These are phyloP conservation scores for Eragrostis nindensis DNA, from an alignment of 176 grass and related monocot genomes.

Conservation along the genomic window DNA sequence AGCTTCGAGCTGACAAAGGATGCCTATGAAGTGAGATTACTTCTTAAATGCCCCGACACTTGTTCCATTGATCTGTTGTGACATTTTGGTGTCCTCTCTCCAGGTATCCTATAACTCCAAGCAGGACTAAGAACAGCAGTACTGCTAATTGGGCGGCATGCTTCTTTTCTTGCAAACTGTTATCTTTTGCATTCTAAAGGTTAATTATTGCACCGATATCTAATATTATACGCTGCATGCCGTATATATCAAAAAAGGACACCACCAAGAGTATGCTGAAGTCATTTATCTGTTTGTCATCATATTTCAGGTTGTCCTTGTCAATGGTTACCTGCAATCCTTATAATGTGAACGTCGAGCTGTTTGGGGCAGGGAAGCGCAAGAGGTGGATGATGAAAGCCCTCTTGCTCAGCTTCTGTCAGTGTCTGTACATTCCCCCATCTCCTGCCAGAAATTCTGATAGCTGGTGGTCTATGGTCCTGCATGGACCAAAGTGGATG, in stretches of 20 bases:
- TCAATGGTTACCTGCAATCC: constrained; percentile 50
- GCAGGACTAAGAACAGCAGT: constrained; percentile 71
- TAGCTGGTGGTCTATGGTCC: constrained; percentile 50
- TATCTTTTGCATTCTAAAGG: constrained; percentile 68
- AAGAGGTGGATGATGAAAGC: constrained; percentile 44
- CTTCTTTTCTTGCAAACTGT: constrained; percentile 77
- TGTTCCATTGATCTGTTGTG: constrained; percentile 18
- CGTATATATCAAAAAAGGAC: neutral
- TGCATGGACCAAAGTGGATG: constrained; percentile 51
- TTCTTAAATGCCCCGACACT: neutral
- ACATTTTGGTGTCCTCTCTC: neutral
- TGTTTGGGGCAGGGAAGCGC: constrained; percentile 49
- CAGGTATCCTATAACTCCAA: constrained; percentile 67
- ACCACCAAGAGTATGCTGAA: neutral
- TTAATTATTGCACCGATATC: constrained; percentile 18
- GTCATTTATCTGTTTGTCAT: constrained; percentile 14
- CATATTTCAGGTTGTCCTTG: constrained; percentile 49
- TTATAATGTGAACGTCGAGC: constrained; percentile 51
- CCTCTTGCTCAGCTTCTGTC: constrained; percentile 51
- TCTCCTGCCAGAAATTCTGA: constrained; percentile 58
- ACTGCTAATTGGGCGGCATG: constrained; percentile 63
- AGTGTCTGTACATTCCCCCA: constrained; percentile 63
- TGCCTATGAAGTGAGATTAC: constrained; percentile 46
- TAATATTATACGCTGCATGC: neutral
- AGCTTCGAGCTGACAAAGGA: constrained; percentile 56